Evolutionary conservation across 1,284 basidiomycete genomes (phyloP).

Genomic region (Somion occarium): DNA sequence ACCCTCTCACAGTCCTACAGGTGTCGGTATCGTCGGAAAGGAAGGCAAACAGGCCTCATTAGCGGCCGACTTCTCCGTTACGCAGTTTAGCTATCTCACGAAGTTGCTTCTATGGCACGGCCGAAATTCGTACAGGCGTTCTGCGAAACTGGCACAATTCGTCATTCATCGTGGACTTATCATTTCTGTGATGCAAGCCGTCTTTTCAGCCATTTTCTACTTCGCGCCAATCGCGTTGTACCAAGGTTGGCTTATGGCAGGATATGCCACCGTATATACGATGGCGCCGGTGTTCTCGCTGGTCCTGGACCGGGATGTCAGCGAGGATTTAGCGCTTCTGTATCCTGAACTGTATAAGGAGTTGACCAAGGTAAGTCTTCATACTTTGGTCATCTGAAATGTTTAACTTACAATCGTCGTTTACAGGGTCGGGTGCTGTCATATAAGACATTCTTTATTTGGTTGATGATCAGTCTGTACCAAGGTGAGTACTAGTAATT

Average conservation of each 20-base stretch:
- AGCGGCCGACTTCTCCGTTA: conserved; percentile 97
- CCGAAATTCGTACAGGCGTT: conserved; percentile 96
- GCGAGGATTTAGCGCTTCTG: conserved; percentile 89
- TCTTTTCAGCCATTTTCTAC: conserved; percentile 97
- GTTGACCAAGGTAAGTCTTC: conserved; percentile 78
- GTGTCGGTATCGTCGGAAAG: conserved; percentile 97
- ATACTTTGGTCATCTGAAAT: background rate
- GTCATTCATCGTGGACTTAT: conserved; percentile 98
- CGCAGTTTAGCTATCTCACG: conserved; percentile 92
- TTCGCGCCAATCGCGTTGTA: conserved; percentile 98
- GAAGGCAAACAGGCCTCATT: conserved; percentile 98
- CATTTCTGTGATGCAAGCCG: conserved; percentile 96
- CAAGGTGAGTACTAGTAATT: conserved; percentile 89
- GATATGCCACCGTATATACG: conserved; percentile 97
- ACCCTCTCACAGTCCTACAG: conserved; percentile 35
- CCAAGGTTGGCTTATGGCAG: conserved; percentile 97
- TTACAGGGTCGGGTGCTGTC: conserved; percentile 83
- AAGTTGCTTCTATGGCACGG: conserved; percentile 97
- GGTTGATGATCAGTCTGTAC: conserved; percentile 97
- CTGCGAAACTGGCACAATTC: conserved; percentile 96
- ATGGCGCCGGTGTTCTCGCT: conserved; percentile 99
- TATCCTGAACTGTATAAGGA: conserved; percentile 99
- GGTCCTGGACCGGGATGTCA: conserved; percentile 94
- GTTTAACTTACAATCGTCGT: background rate
- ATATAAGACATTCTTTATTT: conserved; percentile 97